Evolutionary conservation across 2,329 filamentous ascomycete genomes (phyloP).

Genomic region (Penicillium sp.): DNA sequence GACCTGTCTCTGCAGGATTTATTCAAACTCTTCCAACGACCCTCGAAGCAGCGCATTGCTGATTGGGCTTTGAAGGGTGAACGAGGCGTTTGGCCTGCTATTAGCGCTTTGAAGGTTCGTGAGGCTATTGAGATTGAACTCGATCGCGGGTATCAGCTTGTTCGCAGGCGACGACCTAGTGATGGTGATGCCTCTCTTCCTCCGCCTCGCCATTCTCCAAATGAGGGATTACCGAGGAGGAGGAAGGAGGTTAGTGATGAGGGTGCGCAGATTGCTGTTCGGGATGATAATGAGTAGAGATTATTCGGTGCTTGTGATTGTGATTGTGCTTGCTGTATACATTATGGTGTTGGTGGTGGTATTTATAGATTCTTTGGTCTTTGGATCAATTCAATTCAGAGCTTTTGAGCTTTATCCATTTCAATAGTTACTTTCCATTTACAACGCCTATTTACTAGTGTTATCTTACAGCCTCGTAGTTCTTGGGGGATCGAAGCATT

Average conservation of each 20-base stretch:
- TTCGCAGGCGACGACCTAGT: slow-evolving; percentile 55
- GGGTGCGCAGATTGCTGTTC: not conserved
- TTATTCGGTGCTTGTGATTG: too few relatives aligned
- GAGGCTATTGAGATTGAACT: slow-evolving; percentile 87
- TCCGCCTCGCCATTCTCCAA: slow-evolving; percentile 26
- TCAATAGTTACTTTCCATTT: too few relatives aligned
- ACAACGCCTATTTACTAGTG: too few relatives aligned
- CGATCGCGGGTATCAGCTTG: slow-evolving; percentile 80
- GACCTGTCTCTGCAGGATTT: slow-evolving; percentile 76
- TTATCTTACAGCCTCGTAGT: too few relatives aligned
- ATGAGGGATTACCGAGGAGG: slow-evolving; percentile 32
- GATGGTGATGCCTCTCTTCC: slow-evolving; percentile 33
- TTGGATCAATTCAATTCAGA: too few relatives aligned
- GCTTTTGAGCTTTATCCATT: too few relatives aligned
- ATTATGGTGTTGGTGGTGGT: not conserved
- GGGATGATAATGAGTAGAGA: not conserved
- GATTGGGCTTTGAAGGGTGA: slow-evolving; percentile 89
- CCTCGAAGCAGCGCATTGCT: slow-evolving; percentile 73
- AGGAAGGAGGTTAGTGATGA: slow-evolving; percentile 18
- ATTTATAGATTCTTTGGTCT: slow-evolving; percentile 1
- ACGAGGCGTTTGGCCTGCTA: slow-evolving; percentile 86
- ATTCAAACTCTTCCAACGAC: slow-evolving; percentile 77
- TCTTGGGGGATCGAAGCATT: too few relatives aligned
- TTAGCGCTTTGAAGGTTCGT: slow-evolving; percentile 78
- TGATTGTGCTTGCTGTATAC: not conserved